Conservation (phyloP, 345 rosid genomes). For the Cardiospermum halicacabum region DNA sequence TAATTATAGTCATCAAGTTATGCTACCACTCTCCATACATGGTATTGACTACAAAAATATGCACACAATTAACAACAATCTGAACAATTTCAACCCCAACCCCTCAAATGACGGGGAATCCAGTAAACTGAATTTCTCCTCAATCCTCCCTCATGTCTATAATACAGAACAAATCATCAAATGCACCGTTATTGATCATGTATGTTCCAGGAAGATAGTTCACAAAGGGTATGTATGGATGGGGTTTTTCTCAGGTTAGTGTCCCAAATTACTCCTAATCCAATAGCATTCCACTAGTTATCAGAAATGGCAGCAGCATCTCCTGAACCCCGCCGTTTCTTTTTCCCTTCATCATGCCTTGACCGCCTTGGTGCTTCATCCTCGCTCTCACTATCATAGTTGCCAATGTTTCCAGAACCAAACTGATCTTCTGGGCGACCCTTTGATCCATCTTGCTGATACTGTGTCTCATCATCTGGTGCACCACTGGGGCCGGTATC, state of each 20-base stretch:
- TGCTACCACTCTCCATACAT: background rate
- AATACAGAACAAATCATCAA: background rate
- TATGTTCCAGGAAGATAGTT: background rate
- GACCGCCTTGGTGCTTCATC: slow-evolving; percentile 97
- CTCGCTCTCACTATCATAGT: slow-evolving; percentile 80
- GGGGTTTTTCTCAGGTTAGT: background rate
- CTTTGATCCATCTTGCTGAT: slow-evolving; percentile 40
- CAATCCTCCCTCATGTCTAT: background rate
- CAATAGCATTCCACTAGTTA: slow-evolving; percentile 13
- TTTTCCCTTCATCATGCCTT: slow-evolving; percentile 91
- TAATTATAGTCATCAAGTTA: background rate
- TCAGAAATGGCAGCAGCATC: slow-evolving; percentile 20
- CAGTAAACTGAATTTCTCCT: background rate
- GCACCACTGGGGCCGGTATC: slow-evolving; percentile 35
- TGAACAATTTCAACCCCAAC: background rate
- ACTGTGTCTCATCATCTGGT: slow-evolving; percentile 37
- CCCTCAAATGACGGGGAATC: background rate
- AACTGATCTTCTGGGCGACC: slow-evolving; percentile 42
- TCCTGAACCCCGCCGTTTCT: slow-evolving; percentile 46
- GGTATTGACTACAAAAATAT: slow-evolving; percentile 9
- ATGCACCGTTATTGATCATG: background rate
- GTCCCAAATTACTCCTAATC: background rate
- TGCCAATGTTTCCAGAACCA: slow-evolving; percentile 46
- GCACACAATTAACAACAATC: slow-evolving; percentile 3
- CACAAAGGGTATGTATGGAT: too few species aligned